These are phyloP conservation scores for Sporobolomyces roseus DNA, from an alignment of 768 basidiomycete species.

Conservation along the genomic window DNA sequence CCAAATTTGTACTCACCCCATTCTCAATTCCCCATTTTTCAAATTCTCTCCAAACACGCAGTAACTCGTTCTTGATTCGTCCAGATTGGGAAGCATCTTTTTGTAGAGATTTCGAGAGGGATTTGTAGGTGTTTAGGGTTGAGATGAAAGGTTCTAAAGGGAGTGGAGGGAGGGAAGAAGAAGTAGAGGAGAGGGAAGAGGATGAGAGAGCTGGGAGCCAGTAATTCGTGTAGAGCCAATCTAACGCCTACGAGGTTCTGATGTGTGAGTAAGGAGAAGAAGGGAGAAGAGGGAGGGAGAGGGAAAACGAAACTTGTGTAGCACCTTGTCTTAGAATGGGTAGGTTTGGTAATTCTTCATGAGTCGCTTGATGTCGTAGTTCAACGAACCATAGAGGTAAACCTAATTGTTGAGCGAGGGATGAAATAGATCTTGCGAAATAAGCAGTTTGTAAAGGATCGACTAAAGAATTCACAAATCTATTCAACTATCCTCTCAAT, in stretches of 20 bases:
- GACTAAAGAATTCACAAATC: slow-evolving; percentile 90
- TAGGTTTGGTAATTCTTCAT: slow-evolving; percentile 86
- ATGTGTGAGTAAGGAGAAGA: too few species aligned
- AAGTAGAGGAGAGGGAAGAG: neutral
- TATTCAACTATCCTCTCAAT: too few species aligned
- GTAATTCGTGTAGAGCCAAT: slow-evolving; percentile 79
- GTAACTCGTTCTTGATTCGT: slow-evolving; percentile 56
- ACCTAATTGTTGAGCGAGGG: slow-evolving; percentile 78
- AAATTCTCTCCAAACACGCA: slow-evolving; percentile 58
- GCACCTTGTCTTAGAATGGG: slow-evolving; percentile 68
- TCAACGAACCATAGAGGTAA: slow-evolving; percentile 87
- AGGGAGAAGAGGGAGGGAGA: slow-evolving; percentile 22
- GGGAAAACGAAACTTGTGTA: slow-evolving; percentile 56
- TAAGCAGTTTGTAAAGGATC: slow-evolving; percentile 85
- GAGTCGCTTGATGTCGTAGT: slow-evolving; percentile 88
- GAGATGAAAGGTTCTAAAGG: slow-evolving; percentile 55
- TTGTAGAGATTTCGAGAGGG: slow-evolving; percentile 59
- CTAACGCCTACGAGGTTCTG: slow-evolving; percentile 78
- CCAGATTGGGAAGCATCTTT: slow-evolving; percentile 63
- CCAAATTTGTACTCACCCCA: slow-evolving; percentile 28
- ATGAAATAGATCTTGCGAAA: slow-evolving; percentile 84
- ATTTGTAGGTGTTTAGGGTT: slow-evolving; percentile 69
- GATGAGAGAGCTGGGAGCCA: slow-evolving; percentile 60
- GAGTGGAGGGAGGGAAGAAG: slow-evolving; percentile 53
- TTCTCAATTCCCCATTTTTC: slow-evolving; percentile 67